Evolutionary conservation across 1,139 yeast species (phyloP).

Genomic region (Trichomonascaceae sp.): DNA sequence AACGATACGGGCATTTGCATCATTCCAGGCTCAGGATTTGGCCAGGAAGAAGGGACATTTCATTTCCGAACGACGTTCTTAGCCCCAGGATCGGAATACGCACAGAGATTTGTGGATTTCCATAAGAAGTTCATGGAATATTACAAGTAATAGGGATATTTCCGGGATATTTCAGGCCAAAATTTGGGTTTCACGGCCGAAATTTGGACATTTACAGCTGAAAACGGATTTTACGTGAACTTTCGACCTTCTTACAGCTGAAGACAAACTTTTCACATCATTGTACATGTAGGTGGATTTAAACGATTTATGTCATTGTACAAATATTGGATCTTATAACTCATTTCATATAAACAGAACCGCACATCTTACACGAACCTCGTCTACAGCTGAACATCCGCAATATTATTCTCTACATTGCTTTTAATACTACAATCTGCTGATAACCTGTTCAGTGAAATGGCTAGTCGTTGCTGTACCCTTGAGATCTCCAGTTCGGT

Average conservation of each 20-base stretch:
- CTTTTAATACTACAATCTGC: conserved; percentile 36
- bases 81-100: conserved; percentile 92
- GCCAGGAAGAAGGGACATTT: conserved; percentile 81
- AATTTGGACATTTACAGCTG: too few species aligned
- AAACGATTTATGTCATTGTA: too few species aligned
- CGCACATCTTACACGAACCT: too few species aligned
- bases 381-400: too few species aligned
- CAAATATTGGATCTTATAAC: too few species aligned
- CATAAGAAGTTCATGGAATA: conserved; percentile 63
- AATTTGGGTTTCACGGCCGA: too few species aligned
- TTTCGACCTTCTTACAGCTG: too few species aligned
- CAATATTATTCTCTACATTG: neutral
- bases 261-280: too few species aligned
- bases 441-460: conserved; percentile 77
- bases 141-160: conserved; percentile 35
- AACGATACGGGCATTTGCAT: conserved; percentile 94
- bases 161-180: too few species aligned
- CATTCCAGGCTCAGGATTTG: conserved; percentile 96
- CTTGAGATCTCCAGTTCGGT: conserved; percentile 93
- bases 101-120: conserved; percentile 65
- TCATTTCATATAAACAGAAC: too few species aligned
- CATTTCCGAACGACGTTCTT: conserved; percentile 94
- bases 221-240: too few species aligned
- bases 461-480: conserved; percentile 85
- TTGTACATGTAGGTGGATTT: too few species aligned